Evolutionary conservation across 2,329 filamentous ascomycete genomes (phyloP), one percentile per base, ranked within the genome.

Genomic region (Shiraia sp.): DNA sequence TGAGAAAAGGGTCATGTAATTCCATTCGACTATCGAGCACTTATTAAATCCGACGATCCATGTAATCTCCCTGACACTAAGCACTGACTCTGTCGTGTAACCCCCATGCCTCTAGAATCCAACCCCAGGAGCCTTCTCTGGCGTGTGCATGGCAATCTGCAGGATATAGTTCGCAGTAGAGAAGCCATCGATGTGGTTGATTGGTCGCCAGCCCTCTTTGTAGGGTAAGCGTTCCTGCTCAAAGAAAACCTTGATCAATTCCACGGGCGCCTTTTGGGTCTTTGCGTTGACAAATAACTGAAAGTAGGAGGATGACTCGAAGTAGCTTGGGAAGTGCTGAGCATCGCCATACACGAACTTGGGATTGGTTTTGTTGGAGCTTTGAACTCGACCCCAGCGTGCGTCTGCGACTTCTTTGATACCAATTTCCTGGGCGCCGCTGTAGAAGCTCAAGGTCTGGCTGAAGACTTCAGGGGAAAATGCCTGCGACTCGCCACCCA

Each of bases 181-280:
- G 7, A 54, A 29, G 9, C 37, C 43, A 16, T 40, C 31, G 12
- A 56, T 40, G 3, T 12, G 14, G 14, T 30, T 46, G 6, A 24
- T 13, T 6, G 53, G 53, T 4, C 50, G 33, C 57, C 59, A 62
- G 27, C 57, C 57, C 35, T 59, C 51, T 2, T 47, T 36, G 27
- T 32, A 55, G 4, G 59, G 59, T 10, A 60, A 34, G 9, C 57
- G 49, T 26, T 62, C 57, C 24, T 62, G 28, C 12, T 40, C 59
- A 37, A 64, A 64, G 13, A 63, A 47, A 8, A 58, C 40, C 30
- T 58, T 55, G n/a, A 64, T 37, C 26, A 36, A 61, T 0, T 53
- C 40, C 16, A 60, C 10, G 7, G 48, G 40, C 4, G 45, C 42
- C 6, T 30, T 52, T 5, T 44, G 45, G 1, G 48, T 50, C 24